These are phyloP conservation scores for Kwoniella sp. DNA, from an alignment of 768 basidiomycete genomes.

Conservation along the genomic window DNA sequence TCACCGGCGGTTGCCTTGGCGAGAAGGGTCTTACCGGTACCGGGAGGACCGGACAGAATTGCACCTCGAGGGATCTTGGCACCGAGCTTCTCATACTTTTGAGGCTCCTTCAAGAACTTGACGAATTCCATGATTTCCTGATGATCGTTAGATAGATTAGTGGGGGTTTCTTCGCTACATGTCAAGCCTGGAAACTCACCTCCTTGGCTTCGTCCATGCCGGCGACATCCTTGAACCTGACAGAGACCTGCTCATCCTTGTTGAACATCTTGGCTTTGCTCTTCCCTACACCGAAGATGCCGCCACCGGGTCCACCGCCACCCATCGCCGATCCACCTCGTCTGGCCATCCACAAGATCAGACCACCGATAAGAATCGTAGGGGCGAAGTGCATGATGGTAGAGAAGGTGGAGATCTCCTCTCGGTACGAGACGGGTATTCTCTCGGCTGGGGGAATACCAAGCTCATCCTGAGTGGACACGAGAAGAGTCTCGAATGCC, in stretches of 20 bases:
- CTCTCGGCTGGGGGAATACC: conserved; percentile 89
- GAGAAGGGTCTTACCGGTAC: conserved; percentile 95
- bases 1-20: conserved; percentile 99
- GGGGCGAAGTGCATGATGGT: conserved; percentile 89
- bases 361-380: conserved; percentile 86
- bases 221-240: conserved; percentile 94
- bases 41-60: conserved; percentile 64
- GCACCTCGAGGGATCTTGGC: conserved; percentile 75
- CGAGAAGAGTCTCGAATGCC: conserved; percentile 91
- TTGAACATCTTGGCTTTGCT: conserved; percentile 93
- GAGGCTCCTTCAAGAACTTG: conserved; percentile 94
- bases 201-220: conserved; percentile 99
- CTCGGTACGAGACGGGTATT: conserved; percentile 94
- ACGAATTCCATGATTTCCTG: conserved; percentile 99
- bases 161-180: neutral
- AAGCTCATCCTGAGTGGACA: conserved; percentile 88
- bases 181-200: conserved; percentile 33
- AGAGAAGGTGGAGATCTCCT: conserved; percentile 82
- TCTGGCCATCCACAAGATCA: conserved; percentile 83
- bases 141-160: neutral
- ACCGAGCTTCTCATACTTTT: conserved; percentile 90
- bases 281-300: conserved; percentile 97
- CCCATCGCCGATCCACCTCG: conserved; percentile 64
- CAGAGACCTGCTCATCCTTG: conserved; percentile 90
- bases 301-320: conserved; percentile 68